Base-by-base conservation (phyloP, 2,329 filamentous ascomycete genomes). In the Calonectria leucothoes region DNA sequence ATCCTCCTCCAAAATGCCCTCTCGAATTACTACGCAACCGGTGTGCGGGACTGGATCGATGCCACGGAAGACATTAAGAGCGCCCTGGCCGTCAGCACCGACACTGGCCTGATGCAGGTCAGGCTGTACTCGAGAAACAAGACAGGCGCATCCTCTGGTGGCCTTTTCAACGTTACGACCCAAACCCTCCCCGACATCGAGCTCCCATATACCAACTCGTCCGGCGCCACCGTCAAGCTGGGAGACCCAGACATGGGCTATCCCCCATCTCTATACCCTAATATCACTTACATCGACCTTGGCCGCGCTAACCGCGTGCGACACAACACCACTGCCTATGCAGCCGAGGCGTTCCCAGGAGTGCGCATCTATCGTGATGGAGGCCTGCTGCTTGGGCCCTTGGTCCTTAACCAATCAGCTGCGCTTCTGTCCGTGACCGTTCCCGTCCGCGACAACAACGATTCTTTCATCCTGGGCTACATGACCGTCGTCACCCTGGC, bases 351-450 rank as follows among this genome's bases (percentile, higher is more conserved):
- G 29, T 92, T 90, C 71, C 85, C 86, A 1, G 87, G 83, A 31
- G 86, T 90, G 70, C 84, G 83, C n/a, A 86, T 91, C 42, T 88
- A 86, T 74, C 85, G 84, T 66, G 86, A 86, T 66, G 86, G 83
- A 61, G 91, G 91, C 1, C 86, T 98, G n/a, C 85, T 98, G 1
- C 88, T 97, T 0, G 96, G 96, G 0, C 95, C 95, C 0, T 87
- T 94, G 71, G 87, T 90, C 29, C 84, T 97, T 75, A 97, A 97
- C 81, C 86, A 90, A 55, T 91, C 91, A 0, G 94, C 93, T 75
- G 94, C 94, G 27, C 86, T 98, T 14, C 82, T 98, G 15, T 98
- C 95, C 3, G 87, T 98, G 72, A 98, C 95, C 0, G 85, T 96
- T 20, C 94, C 95, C 0, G 91, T 98, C 67, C 89, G 94, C 73